Base-by-base conservation (phyloP, 1,139 yeast genomes). In the Yamadazyma epiphylla region DNA sequence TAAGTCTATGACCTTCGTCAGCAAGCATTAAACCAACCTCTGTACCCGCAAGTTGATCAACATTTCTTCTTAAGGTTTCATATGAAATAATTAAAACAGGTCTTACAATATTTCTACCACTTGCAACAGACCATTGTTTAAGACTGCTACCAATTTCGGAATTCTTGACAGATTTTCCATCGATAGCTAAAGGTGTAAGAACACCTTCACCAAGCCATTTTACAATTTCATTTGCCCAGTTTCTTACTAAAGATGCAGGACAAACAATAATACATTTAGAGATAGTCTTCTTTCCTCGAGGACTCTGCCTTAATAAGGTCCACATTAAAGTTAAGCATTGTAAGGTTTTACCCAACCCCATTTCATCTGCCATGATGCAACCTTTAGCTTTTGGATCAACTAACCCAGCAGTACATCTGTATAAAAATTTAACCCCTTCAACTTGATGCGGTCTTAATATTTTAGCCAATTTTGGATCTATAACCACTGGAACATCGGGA, bases 321-420 rank as follows among this genome's bases (percentile, higher is more conserved):
- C 98, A 91, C 86, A 91, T 74, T 25, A 91, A 66, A 0, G 97
- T 72, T 27, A 91, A 72, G 54, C 98, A 94, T 55, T 91, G 99
- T 25, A 91, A 66, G 0, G 99, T 91, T 53, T 91, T 91, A 15
- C 98, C 98, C 26, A 91, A 68, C 3, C 98, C 98, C 98, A 91
- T 91, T 60, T 88, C 99, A 62, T 91, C 99, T 0, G 99, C 99
- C 98, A 91, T 91, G 32, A 91, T 94, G 53, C 98, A 91, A 1
- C 99, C 99, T 51, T 82, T 79, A 0, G 97, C 97, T 25, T 80
- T 70, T 2, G 88, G 77, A 49, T 88, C 95, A 16, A 87, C 72
- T 26, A 89, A 60, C 0, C 99, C 98, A 0, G 96, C 74, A 1
- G 95, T 87, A 55, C 97, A 89, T 36, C 91, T 64, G 51, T 88